Evolutionary conservation across 1,284 basidiomycete genomes (phyloP).

Genomic region (Trichosporon asahii): DNA sequence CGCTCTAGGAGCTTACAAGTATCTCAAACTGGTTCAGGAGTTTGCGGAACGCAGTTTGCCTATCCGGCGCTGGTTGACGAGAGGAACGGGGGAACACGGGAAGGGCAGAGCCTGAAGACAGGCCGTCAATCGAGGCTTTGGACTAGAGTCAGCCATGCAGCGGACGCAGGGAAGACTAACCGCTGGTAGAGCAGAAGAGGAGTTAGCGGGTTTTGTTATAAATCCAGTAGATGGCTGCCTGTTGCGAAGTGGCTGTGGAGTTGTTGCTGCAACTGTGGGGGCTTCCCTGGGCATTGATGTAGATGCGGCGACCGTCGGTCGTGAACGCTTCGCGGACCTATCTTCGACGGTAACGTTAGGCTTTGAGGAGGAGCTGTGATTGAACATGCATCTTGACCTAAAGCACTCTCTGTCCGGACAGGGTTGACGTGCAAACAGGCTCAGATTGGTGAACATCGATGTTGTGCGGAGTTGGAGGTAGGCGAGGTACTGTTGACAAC

Average conservation of each 20-base stretch:
- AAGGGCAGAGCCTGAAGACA: neutral
- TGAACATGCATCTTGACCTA: constrained; percentile 38
- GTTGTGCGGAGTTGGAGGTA: neutral
- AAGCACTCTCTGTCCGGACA: constrained; percentile 37
- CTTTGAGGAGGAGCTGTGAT: constrained; percentile 17
- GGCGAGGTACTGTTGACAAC: neutral
- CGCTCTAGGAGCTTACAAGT: constrained; percentile 29
- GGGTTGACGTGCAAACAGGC: constrained; percentile 26
- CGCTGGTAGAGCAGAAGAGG: neutral
- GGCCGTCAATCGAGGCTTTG: no score
- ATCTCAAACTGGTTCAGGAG: constrained; percentile 43
- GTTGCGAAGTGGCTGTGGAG: neutral
- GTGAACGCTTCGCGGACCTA: neutral
- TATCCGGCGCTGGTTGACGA: constrained; percentile 39
- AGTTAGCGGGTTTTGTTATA: neutral
- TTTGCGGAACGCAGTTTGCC: constrained; percentile 42
- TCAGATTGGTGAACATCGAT: constrained; percentile 40
- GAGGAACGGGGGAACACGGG: constrained; percentile 19
- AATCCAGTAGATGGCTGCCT: neutral
- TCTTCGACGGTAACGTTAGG: neutral
- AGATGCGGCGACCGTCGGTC: neutral
- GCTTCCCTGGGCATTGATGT: neutral
- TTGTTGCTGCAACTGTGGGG: constrained; percentile 14
- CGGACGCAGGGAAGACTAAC: neutral
- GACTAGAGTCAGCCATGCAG: no score